phyloP scores from a whole-genome alignment of 306 rosid genomes.

The Pterocarpus macrocarpus region DNA sequence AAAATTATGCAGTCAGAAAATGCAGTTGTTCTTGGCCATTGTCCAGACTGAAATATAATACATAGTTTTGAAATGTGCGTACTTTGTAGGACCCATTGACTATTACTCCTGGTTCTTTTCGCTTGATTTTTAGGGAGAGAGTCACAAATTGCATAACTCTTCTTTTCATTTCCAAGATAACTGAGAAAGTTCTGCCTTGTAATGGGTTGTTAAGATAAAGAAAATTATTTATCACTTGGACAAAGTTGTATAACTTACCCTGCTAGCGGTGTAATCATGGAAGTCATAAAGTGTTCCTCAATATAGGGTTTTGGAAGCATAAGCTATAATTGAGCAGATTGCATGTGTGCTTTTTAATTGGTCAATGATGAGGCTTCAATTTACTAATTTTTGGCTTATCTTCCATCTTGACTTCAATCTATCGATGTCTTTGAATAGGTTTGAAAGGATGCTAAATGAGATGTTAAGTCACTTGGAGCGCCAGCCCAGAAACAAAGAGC shows the following conservation, averaged over 20 bases:
- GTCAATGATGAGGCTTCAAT: constrained; percentile 24
- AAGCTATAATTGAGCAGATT: constrained; percentile 29
- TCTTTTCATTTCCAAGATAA: constrained; percentile 11
- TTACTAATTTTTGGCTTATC: constrained; percentile 7
- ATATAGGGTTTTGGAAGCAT: constrained; percentile 24
- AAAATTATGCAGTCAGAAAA: constrained; percentile 23
- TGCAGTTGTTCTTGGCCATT: constrained; percentile 21
- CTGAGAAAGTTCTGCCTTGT: constrained; percentile 29
- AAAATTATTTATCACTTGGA: constrained; percentile 17
- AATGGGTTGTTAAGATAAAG: constrained; percentile 4
- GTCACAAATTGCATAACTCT: not conserved
- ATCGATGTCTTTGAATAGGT: constrained; percentile 60
- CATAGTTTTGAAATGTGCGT: constrained; percentile 13
- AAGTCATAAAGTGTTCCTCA: constrained; percentile 12
- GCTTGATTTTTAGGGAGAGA: constrained; percentile 10
- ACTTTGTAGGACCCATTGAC: constrained; percentile 25
- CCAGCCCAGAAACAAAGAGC: constrained; percentile 88
- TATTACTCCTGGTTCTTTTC: constrained; percentile 25
- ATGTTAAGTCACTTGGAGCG: constrained; percentile 97
- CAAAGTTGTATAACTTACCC: not conserved
- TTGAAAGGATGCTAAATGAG: constrained; percentile 84
- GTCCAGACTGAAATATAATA: constrained; percentile 30
- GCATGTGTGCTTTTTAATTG: constrained; percentile 16
- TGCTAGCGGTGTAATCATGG: constrained; percentile 3
- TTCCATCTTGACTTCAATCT: constrained; percentile 25